A percentile compares a stretch with the other conserved stretches of the same genome.
These are phyloP conservation scores for Fusarium sp. DNA, from an alignment of 2,329 filamentous ascomycete species.

Conservation along the genomic window DNA sequence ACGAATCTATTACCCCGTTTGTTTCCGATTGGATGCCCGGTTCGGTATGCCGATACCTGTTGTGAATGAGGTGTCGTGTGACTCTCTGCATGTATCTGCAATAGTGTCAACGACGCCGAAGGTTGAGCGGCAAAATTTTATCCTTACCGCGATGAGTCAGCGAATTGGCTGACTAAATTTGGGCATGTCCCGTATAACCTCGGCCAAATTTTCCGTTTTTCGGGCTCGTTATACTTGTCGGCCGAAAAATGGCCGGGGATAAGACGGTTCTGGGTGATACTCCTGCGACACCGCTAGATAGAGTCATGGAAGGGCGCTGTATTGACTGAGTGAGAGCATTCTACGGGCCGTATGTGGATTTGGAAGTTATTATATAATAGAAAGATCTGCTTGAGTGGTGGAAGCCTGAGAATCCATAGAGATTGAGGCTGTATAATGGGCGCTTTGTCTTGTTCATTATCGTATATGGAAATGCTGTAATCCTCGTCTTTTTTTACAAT, in stretches of 20 bases:
- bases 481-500: neutral
- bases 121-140: constrained; percentile 10
- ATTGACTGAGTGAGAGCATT: neutral
- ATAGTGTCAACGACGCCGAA: constrained; percentile 22
- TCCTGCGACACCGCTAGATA: constrained; percentile 31
- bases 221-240: constrained; percentile 10
- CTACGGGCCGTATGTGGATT: neutral
- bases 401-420: neutral
- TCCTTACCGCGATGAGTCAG: constrained; percentile 39
- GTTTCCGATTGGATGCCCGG: constrained; percentile 25
- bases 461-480: neutral
- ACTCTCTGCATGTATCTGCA: constrained; percentile 4
- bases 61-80: constrained; percentile 21
- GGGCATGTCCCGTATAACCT: constrained; percentile 10
- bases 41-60: neutral
- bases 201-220: constrained; percentile 18
- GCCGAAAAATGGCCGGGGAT: constrained; percentile 20
- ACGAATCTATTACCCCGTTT: constrained; percentile 10
- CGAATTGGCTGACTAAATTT: neutral
- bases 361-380: neutral
- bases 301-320: constrained; percentile 7
- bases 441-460: neutral
- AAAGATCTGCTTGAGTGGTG: no score
- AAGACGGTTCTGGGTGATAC: neutral
- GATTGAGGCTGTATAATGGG: neutral